Percentiles rank a stretch among this genome's conserved stretches.
These are phyloP conservation scores for Fraxinus angustifolia DNA, from an alignment of 305 asterid genomes.

Conservation along the genomic window DNA sequence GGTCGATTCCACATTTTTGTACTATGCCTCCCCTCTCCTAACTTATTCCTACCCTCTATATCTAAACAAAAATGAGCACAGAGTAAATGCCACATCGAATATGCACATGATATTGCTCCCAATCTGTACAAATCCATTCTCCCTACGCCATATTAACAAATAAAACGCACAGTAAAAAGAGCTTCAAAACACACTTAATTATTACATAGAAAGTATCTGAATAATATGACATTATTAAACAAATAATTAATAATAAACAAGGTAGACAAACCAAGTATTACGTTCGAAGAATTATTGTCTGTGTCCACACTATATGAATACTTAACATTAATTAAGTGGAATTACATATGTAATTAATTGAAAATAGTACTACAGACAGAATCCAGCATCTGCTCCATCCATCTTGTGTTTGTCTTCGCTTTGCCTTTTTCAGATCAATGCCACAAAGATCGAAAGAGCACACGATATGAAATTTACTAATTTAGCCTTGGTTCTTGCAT, in stretches of 20 bases:
- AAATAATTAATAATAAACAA: slow-evolving; percentile 27
- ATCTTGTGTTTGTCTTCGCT: slow-evolving; percentile 35
- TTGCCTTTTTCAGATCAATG: background rate
- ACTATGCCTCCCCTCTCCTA: background rate
- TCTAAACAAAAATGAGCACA: slow-evolving; percentile 10
- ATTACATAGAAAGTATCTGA: slow-evolving; percentile 24
- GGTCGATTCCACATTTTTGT: background rate
- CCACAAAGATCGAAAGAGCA: slow-evolving; percentile 43
- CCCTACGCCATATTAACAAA: background rate
- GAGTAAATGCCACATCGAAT: slow-evolving; percentile 16
- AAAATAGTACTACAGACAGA: slow-evolving; percentile 36
- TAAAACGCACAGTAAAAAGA: background rate
- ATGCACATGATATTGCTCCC: slow-evolving; percentile 34
- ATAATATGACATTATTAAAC: slow-evolving; percentile 24
- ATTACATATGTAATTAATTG: slow-evolving; percentile 2
- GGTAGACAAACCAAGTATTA: slow-evolving; percentile 8
- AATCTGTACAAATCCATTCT: background rate
- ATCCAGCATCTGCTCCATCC: slow-evolving; percentile 53
- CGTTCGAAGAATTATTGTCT: slow-evolving; percentile 9
- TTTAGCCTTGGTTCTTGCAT: slow-evolving; percentile 67
- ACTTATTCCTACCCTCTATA: background rate
- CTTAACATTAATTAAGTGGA: slow-evolving; percentile 8
- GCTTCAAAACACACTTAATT: slow-evolving; percentile 23
- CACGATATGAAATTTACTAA: slow-evolving; percentile 21
- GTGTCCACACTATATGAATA: background rate